Conservation (phyloP, 805 yeast species). For the Yarrowia porcina region DNA sequence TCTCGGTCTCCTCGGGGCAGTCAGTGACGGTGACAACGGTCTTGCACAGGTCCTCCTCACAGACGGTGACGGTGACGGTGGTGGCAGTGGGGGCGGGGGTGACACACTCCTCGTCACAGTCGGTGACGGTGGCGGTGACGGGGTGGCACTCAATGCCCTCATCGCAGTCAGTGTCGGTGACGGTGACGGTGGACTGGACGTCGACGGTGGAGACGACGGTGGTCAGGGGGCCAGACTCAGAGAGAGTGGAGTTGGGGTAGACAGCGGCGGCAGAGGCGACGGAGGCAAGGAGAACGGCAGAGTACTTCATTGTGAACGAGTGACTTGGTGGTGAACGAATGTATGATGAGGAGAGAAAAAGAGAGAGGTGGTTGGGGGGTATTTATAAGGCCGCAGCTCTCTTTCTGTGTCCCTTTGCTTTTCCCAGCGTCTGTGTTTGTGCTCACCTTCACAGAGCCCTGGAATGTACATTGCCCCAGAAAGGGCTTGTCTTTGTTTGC, state of each 20-base stretch:
- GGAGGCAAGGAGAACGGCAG: constrained; percentile 17
- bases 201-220: constrained; percentile 19
- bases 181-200: constrained; percentile 12
- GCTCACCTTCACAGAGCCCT: background rate
- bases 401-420: background rate
- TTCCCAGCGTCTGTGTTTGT: background rate
- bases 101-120: constrained; percentile 6
- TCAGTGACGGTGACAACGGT: constrained; percentile 25
- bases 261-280: constrained; percentile 24
- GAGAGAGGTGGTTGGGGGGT: background rate
- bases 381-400: background rate
- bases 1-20: constrained; percentile 18
- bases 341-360: background rate
- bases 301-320: constrained; percentile 21
- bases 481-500: background rate
- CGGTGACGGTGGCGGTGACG: constrained; percentile 12
- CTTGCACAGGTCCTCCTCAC: constrained; percentile 22
- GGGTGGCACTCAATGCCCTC: constrained; percentile 22
- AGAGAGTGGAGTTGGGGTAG: constrained; percentile 6
- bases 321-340: constrained; percentile 14
- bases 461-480: constrained; percentile 11
- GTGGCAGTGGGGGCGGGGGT: constrained; percentile 19
- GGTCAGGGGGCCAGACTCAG: constrained; percentile 15
- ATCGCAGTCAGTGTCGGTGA: constrained; percentile 12
- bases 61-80: constrained; percentile 22